phyloP scores from a whole-genome alignment of 805 yeast genomes.

The Citeromyces matritensis region DNA sequence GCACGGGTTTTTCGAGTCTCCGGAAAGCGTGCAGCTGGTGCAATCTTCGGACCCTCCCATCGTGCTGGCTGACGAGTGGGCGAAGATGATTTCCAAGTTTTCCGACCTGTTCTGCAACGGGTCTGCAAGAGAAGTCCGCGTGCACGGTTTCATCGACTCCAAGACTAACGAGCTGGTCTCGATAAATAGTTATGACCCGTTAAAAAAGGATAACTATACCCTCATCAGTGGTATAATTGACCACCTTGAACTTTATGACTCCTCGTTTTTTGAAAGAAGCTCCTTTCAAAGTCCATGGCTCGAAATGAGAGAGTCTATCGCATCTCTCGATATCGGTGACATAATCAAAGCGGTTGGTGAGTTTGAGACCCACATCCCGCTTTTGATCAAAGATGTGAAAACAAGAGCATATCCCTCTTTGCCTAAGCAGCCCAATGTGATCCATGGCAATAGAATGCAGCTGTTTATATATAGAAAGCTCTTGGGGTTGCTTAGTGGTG shows the following conservation, averaged over 20 bases:
- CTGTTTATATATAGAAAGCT: constrained; percentile 42
- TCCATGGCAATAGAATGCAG: constrained; percentile 38
- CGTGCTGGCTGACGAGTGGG: constrained; percentile 5
- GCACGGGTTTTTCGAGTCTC: background rate
- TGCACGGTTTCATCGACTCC: constrained; percentile 34
- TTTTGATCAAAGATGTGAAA: constrained; percentile 41
- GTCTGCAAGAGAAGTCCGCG: constrained; percentile 45
- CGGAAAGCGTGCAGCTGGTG: background rate
- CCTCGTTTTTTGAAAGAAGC: constrained; percentile 9
- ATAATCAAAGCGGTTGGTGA: background rate
- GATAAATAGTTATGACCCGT: constrained; percentile 1
- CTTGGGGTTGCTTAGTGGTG: constrained; percentile 19
- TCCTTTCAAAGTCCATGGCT: constrained; percentile 1
- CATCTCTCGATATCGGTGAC: constrained; percentile 1
- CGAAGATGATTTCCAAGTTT: constrained; percentile 2
- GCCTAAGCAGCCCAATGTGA: constrained; percentile 35
- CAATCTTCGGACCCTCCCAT: constrained; percentile 1
- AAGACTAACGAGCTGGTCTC: constrained; percentile 5
- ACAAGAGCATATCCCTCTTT: constrained; percentile 28
- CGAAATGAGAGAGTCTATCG: constrained; percentile 2
- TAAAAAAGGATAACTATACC: constrained; percentile 14
- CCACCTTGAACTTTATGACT: constrained; percentile 15
- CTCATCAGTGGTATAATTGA: constrained; percentile 56
- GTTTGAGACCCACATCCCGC: constrained; percentile 12
- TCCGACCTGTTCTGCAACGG: constrained; percentile 23